Conservation (phyloP, 768 basidiomycete genomes). For the Amanita molliuscula region DNA sequence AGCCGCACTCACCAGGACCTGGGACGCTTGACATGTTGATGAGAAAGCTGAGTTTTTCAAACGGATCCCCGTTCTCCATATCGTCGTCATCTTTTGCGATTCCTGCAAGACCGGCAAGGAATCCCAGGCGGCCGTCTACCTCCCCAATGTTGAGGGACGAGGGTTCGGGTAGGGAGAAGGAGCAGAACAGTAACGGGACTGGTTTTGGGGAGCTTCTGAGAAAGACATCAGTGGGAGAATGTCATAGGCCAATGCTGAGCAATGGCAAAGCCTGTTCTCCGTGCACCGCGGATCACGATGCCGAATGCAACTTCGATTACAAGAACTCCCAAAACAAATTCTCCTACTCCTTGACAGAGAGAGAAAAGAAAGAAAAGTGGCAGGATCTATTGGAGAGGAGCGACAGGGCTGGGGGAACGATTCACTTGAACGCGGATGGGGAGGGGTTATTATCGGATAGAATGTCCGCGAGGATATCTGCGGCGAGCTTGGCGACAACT, state of each 20-base stretch:
- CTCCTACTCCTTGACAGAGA: constrained; percentile 35
- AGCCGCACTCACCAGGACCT: neutral
- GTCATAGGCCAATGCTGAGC: neutral
- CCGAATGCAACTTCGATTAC: no score
- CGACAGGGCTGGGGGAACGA: constrained; percentile 61
- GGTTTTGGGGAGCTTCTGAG: neutral
- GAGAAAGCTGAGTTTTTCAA: constrained; percentile 1
- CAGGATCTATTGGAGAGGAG: constrained; percentile 58
- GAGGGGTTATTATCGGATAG: constrained; percentile 33
- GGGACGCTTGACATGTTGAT: neutral
- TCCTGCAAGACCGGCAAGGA: neutral
- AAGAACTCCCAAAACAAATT: neutral
- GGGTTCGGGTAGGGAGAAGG: neutral
- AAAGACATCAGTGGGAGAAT: neutral
- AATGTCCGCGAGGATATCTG: constrained; percentile 9
- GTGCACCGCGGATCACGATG: neutral
- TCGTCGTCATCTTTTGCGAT: neutral
- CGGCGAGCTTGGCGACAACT: neutral
- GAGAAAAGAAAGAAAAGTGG: constrained; percentile 68
- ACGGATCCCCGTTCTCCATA: neutral
- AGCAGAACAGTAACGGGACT: neutral
- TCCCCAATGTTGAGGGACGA: neutral
- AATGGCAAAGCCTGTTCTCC: neutral
- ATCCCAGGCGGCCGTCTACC: neutral
- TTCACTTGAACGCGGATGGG: constrained; percentile 37